phyloP scores from a whole-genome alignment of 2,329 filamentous ascomycete genomes.

The Claviceps sorghi region DNA sequence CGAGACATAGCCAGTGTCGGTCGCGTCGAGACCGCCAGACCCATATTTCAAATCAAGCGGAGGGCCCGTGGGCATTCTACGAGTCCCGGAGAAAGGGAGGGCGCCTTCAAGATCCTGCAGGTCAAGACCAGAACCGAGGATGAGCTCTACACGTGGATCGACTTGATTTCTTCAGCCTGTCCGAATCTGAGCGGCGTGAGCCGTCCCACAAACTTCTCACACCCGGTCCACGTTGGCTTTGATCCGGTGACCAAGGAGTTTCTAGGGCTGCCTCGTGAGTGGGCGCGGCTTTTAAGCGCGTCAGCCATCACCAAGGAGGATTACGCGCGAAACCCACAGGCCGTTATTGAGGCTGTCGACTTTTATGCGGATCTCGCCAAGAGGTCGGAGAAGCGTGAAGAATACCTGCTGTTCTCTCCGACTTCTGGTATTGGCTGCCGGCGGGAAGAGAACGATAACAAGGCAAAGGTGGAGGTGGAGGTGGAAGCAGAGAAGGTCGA shows the following conservation, averaged over 20 bases:
- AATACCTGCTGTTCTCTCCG: constrained; percentile 24
- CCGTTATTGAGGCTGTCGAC: constrained; percentile 62
- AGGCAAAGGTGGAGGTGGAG: not conserved
- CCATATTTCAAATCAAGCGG: constrained; percentile 84
- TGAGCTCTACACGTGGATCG: constrained; percentile 95
- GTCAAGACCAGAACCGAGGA: constrained; percentile 89
- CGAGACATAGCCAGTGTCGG: constrained; percentile 78
- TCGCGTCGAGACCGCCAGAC: constrained; percentile 31
- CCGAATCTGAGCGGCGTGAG: constrained; percentile 96
- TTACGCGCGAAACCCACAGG: constrained; percentile 88
- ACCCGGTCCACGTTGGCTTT: constrained; percentile 91
- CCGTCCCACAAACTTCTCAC: constrained; percentile 93
- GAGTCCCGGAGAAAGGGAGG: constrained; percentile 62
- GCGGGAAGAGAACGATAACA: not conserved
- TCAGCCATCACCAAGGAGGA: constrained; percentile 86
- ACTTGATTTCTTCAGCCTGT: constrained; percentile 87
- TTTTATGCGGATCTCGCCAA: constrained; percentile 73
- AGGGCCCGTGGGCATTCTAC: constrained; percentile 50
- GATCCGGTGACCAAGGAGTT: constrained; percentile 88
- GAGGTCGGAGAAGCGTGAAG: constrained; percentile 45
- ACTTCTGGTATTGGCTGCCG: not conserved
- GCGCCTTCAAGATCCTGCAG: constrained; percentile 65
- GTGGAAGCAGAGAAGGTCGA: not conserved
- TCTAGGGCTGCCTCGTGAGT: constrained; percentile 81
- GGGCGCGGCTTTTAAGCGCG: constrained; percentile 86